phyloP scores from a whole-genome alignment of 352 stramenopile genomes.

The Pythium vanterpoolii region DNA sequence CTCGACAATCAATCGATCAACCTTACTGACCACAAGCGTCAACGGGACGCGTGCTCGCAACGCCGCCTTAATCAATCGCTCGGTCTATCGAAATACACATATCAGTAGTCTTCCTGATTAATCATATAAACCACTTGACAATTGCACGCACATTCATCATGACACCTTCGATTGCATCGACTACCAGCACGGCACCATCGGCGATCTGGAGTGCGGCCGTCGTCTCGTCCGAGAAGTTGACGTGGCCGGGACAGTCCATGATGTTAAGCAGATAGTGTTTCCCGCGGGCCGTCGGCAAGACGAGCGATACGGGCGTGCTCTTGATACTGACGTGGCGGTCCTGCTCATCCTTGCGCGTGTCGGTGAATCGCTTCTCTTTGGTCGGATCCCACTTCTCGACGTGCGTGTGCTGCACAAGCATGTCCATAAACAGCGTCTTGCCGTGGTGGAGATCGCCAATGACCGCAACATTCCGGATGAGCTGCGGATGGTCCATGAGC shows the following conservation, averaged over 20 bases:
- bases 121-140: background rate
- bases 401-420: constrained; percentile 91
- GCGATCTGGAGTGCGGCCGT: constrained; percentile 91
- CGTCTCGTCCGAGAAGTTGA: constrained; percentile 97
- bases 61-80: constrained; percentile 92
- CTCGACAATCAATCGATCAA: constrained; percentile 98
- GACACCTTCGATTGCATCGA: constrained; percentile 98
- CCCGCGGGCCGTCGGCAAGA: constrained; percentile 90
- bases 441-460: constrained; percentile 97
- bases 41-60: constrained; percentile 89
- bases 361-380: constrained; percentile 90
- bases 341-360: constrained; percentile 97
- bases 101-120: background rate
- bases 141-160: constrained; percentile 89
- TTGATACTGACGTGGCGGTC: constrained; percentile 96
- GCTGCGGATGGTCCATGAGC: constrained; percentile 86
- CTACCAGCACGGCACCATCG: constrained; percentile 94
- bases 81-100: constrained; percentile 66
- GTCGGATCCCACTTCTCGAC: constrained; percentile 75
- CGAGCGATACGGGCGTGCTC: constrained; percentile 93
- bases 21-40: constrained; percentile 96
- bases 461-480: constrained; percentile 95
- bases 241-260: constrained; percentile 96
- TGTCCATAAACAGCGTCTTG: constrained; percentile 92
- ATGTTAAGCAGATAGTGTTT: constrained; percentile 97